Evolutionary conservation across 768 basidiomycete genomes (phyloP).

Genomic region (Cystobasidium tubakii): DNA sequence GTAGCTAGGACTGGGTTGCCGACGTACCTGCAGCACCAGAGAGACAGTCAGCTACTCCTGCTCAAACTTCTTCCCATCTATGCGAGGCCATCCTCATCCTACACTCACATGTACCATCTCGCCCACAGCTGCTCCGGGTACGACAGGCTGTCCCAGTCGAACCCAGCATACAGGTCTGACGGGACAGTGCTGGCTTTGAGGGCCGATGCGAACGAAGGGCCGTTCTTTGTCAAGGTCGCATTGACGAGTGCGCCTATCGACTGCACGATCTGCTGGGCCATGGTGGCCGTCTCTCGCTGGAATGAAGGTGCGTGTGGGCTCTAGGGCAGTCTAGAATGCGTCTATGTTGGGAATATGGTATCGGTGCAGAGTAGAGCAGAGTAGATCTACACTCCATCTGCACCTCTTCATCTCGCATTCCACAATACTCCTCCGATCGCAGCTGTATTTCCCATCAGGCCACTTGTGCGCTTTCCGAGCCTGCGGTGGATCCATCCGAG

Average conservation of each 20-base stretch:
- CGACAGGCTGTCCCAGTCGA: conserved; percentile 24
- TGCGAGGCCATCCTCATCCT: neutral
- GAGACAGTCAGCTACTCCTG: too few species aligned
- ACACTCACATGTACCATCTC: conserved; percentile 51
- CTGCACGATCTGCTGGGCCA: conserved; percentile 19
- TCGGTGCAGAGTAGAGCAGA: too few species aligned
- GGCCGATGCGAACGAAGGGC: conserved; percentile 10
- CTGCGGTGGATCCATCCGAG: too few species aligned
- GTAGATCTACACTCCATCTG: too few species aligned
- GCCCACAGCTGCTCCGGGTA: conserved; percentile 36
- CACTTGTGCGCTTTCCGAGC: too few species aligned
- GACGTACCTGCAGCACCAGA: conserved; percentile 77
- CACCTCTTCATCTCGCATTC: too few species aligned
- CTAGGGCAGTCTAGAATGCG: neutral
- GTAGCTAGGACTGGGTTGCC: conserved; percentile 89
- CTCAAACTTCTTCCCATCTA: too few species aligned
- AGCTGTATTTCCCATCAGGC: too few species aligned
- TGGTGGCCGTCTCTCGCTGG: neutral
- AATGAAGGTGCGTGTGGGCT: neutral
- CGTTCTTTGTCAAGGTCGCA: conserved; percentile 11
- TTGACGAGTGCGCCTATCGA: conserved; percentile 32
- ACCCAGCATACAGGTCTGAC: conserved; percentile 26
- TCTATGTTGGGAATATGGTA: too few species aligned
- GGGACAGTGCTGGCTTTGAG: conserved; percentile 19
- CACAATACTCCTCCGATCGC: too few species aligned